Evolutionary conservation across 177 flowering plant species (phyloP), one percentile per base, ranked within the genome.

Genomic region (Vitis hybrid): DNA sequence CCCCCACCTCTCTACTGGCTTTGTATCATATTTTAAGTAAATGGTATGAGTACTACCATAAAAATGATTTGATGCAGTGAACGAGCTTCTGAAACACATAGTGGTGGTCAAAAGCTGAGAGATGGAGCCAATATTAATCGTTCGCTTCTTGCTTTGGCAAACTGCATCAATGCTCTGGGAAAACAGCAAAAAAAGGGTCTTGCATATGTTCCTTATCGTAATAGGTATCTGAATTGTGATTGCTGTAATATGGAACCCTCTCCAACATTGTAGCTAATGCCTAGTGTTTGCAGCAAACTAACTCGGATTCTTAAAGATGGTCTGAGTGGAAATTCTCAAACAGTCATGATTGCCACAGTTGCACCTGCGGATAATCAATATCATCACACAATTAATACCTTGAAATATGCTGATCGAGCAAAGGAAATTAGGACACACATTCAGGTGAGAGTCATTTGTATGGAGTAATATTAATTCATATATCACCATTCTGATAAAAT

Each of bases 271-370:
- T 70, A 54, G 62, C 76, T 83, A 58, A 83, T 66, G 21, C 64
- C 11, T 58, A 35, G 30, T 46, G 61, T 62, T 72, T 84, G 68
- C 92, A 91, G 97, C 84, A 93, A 91, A 78, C 77, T 93, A 75
- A 93, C 98, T 49, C 84, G 98, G 62, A 90, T 93, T 74, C 92
- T 93, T 57, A 93, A 93, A 84, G 98, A 91, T 86, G 93, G 97
- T 65, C 81, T 93, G 75, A 90, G 97, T 84, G 98, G 98, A 60
- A 93, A 93, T 82, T 91, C 95, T 72, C 92, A 85, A 66, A 93
- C 98, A 1, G 79, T 91, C 71, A 93, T 93, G 98, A 80, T 93
- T 79, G 97, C 98, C 50, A 86, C 95, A 59, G 73, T 93, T 68
- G 91, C 98, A 57, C 98, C 98, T 72, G 89, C 90, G 11, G 85